phyloP scores from a whole-genome alignment of 768 basidiomycete species.

The Phlegmacium glaucopus region DNA sequence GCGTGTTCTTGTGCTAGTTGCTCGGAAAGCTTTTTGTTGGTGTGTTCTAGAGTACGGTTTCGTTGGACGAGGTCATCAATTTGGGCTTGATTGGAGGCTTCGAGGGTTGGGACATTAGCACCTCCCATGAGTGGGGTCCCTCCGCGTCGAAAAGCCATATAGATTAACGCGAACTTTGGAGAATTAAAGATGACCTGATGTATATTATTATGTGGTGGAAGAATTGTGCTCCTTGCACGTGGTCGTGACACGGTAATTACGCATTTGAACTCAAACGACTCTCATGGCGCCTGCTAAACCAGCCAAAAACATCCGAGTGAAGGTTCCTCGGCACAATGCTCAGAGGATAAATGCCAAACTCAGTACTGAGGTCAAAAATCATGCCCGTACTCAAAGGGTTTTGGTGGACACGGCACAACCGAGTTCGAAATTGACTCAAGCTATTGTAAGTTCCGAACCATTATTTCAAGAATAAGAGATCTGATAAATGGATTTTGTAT shows the following conservation, averaged over 20 bases:
- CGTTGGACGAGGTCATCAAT: conserved; percentile 73
- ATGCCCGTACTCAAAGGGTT: conserved; percentile 47
- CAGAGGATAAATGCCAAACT: conserved; percentile 68
- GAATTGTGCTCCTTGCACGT: too few relatives aligned
- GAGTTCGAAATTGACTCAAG: conserved; percentile 58
- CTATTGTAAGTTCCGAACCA: conserved; percentile 50
- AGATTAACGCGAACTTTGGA: too few relatives aligned
- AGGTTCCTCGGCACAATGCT: conserved; percentile 73
- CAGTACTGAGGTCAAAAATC: conserved; percentile 50
- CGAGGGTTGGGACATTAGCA: conserved; percentile 38
- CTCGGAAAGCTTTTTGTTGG: conserved; percentile 50
- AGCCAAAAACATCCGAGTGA: conserved; percentile 53
- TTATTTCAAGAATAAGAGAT: not conserved
- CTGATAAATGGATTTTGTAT: not conserved
- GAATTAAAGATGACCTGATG: too few relatives aligned
- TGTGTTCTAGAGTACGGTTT: conserved; percentile 61
- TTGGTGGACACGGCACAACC: conserved; percentile 62
- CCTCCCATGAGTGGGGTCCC: conserved; percentile 19
- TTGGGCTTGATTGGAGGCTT: conserved; percentile 60
- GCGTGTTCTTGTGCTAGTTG: conserved; percentile 42
- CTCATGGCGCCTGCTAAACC: conserved; percentile 62
- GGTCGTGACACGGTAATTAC: conserved; percentile 9
- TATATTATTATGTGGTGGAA: too few relatives aligned
- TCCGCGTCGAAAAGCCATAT: conserved; percentile 15
- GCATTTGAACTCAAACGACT: not conserved